Percentiles rank a stretch among this genome's conserved stretches.
phyloP scores from a whole-genome alignment of 345 rosid genomes.

The Syzygium oleosum region DNA sequence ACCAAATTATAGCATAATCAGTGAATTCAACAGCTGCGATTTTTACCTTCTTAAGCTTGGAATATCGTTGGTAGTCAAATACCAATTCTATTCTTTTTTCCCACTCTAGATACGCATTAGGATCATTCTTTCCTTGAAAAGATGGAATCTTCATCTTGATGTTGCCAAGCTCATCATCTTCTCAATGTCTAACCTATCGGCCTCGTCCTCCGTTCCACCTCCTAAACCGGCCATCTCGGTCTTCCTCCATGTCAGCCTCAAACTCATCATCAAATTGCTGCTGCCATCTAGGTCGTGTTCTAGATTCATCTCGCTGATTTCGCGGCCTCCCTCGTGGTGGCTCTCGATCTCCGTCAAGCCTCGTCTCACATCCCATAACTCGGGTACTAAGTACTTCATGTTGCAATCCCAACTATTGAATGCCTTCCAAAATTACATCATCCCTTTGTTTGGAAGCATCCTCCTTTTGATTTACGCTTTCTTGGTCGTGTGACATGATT shows the following conservation, averaged over 20 bases:
- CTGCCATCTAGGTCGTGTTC: neutral
- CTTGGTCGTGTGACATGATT: neutral
- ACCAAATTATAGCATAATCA: neutral
- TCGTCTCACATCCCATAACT: too few species aligned
- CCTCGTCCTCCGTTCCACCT: rapidly evolving
- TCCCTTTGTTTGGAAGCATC: neutral
- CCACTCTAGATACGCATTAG: neutral
- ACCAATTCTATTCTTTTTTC: neutral
- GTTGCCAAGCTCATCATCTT: neutral
- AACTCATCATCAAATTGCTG: neutral
- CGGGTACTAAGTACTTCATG: neutral
- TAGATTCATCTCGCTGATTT: too few species aligned
- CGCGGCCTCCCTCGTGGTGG: rapidly evolving
- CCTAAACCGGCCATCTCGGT: neutral
- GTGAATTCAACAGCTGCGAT: neutral
- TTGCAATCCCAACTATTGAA: too few species aligned
- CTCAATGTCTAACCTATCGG: rapidly evolving
- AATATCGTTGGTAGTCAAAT: neutral
- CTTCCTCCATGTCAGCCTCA: neutral
- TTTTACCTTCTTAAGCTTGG: neutral
- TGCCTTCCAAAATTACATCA: neutral
- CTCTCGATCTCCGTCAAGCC: neutral
- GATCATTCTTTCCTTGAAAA: neutral
- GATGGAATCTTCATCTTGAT: constrained; percentile 1
- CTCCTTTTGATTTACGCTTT: neutral